Evolutionary conservation across 1,139 yeast genomes (phyloP).

Genomic region (Lodderomyces theae): DNA sequence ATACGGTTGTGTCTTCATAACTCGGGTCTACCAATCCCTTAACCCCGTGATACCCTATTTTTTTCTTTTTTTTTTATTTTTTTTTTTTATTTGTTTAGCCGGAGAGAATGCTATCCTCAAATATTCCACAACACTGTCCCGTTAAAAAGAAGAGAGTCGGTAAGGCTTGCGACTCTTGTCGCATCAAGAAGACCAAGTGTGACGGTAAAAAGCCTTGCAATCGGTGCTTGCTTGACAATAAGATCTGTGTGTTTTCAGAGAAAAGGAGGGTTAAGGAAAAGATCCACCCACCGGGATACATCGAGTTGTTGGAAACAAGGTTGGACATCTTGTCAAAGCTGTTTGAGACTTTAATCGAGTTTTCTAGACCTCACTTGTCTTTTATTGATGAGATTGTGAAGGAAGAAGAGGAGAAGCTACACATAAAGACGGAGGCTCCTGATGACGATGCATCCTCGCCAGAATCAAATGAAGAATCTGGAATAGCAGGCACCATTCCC

Average conservation of each 20-base stretch:
- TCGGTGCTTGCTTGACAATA: conserved; percentile 66
- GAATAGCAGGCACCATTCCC: conserved; percentile 25
- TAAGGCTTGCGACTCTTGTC: conserved; percentile 78
- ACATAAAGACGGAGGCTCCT: neutral
- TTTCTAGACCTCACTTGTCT: conserved; percentile 36
- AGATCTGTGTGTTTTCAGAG: conserved; percentile 72
- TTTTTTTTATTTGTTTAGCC: neutral
- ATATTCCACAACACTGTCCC: conserved; percentile 13
- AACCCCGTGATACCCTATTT: too few species aligned
- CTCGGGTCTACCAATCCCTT: too few species aligned
- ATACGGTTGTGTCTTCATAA: too few species aligned
- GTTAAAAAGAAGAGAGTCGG: conserved; percentile 67
- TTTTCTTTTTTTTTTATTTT: too few species aligned
- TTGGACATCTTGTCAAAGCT: conserved; percentile 59
- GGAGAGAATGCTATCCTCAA: conserved; percentile 4
- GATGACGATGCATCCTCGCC: neutral
- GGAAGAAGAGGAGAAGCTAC: conserved; percentile 5
- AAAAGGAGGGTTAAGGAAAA: conserved; percentile 62
- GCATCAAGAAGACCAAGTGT: conserved; percentile 72
- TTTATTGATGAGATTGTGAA: conserved; percentile 18
- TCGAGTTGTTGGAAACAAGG: conserved; percentile 68
- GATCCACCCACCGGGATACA: conserved; percentile 62
- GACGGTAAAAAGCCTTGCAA: conserved; percentile 78
- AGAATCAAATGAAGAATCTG: neutral
- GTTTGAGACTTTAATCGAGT: conserved; percentile 39